phyloP scores from a whole-genome alignment of 352 stramenopile species.

The Thalassiosira exigua region DNA sequence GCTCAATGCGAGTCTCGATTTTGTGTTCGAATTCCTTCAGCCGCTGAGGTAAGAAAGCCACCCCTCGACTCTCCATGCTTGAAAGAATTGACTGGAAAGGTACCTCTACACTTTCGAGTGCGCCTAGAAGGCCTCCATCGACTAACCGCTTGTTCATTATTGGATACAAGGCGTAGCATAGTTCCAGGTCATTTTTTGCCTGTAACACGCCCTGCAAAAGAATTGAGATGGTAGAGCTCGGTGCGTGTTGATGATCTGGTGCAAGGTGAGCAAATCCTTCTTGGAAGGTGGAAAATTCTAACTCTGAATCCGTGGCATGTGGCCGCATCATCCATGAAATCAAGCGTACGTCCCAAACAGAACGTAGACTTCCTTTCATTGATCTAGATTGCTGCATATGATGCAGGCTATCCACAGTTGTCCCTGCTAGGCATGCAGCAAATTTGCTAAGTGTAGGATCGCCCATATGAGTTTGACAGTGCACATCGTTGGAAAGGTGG shows the following conservation, averaged over 20 bases:
- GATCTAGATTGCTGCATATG: too few relatives aligned
- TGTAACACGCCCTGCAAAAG: constrained; percentile 39
- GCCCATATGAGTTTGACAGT: too few relatives aligned
- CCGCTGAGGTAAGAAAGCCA: constrained; percentile 49
- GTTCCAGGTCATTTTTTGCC: constrained; percentile 38
- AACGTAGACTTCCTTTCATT: constrained; percentile 37
- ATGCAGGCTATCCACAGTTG: too few relatives aligned
- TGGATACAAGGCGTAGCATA: constrained; percentile 46
- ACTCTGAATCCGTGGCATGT: constrained; percentile 38
- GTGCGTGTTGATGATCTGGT: constrained; percentile 11
- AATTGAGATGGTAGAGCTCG: constrained; percentile 19
- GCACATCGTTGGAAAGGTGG: constrained; percentile 48
- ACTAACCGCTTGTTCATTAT: constrained; percentile 44
- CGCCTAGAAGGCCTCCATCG: constrained; percentile 35
- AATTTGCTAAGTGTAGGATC: too few relatives aligned
- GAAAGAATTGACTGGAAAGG: constrained; percentile 57
- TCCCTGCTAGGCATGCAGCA: too few relatives aligned
- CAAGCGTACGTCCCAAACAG: constrained; percentile 60
- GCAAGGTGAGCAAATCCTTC: constrained; percentile 52
- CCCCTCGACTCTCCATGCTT: constrained; percentile 60
- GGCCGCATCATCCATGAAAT: constrained; percentile 57
- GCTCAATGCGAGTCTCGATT: constrained; percentile 34
- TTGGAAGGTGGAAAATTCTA: constrained; percentile 48
- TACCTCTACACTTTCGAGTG: constrained; percentile 56
- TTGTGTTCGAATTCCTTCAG: constrained; percentile 40